Evolutionary conservation across 164 flowering plant species (phyloP).

Genomic region (Cinnamomum chago): DNA sequence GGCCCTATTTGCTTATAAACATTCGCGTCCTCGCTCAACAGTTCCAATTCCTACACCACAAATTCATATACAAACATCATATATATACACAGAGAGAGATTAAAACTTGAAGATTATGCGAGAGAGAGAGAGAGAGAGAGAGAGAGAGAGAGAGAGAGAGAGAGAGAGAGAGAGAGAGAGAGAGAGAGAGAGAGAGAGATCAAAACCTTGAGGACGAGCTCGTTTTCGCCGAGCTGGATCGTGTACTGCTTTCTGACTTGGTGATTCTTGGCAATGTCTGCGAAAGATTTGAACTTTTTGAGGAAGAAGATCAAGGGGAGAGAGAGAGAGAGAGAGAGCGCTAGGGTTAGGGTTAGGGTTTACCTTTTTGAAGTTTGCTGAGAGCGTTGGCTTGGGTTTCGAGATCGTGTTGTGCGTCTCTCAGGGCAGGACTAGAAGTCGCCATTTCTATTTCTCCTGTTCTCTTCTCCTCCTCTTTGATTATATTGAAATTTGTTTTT

Average conservation of each 20-base stretch:
- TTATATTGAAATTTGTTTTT: too few species aligned
- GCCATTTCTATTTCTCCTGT: not conserved
- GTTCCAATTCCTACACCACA: conserved; percentile 69
- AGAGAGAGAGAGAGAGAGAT: not conserved
- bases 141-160: not conserved
- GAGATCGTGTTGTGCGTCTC: conserved; percentile 74
- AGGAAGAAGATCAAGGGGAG: not conserved
- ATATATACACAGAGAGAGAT: not conserved
- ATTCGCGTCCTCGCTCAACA: conserved; percentile 78
- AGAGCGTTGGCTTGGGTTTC: conserved; percentile 84
- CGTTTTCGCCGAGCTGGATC: conserved; percentile 94
- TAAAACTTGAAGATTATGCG: not conserved
- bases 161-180: too few species aligned
- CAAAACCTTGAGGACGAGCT: conserved; percentile 84
- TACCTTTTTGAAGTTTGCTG: conserved; percentile 84
- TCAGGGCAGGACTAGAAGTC: conserved; percentile 24
- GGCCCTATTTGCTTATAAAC: conserved; percentile 97
- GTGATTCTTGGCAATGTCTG: conserved; percentile 89
- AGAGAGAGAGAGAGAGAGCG: not conserved
- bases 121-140: not conserved
- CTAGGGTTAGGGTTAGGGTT: not conserved
- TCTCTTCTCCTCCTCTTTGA: not conserved
- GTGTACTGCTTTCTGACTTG: conserved; percentile 97
- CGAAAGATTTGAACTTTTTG: not conserved
- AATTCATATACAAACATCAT: conserved; percentile 1